Evolutionary conservation across 2,329 filamentous ascomycete genomes (phyloP).

Genomic region (Boeremia exigua): DNA sequence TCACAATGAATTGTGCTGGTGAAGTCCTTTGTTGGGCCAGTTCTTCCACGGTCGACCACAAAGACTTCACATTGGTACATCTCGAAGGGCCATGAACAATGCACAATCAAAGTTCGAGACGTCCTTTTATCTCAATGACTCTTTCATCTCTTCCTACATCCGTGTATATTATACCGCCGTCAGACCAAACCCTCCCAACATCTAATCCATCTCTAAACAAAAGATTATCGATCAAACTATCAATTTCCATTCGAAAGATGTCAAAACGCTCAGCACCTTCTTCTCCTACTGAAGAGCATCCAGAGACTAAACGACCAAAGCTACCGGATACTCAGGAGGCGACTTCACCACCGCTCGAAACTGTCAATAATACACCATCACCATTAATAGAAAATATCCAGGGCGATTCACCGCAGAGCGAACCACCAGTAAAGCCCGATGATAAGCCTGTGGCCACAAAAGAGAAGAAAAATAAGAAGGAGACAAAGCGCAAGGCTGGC

Average conservation of each 20-base stretch:
- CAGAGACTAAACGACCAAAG: not conserved
- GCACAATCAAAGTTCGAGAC: no score
- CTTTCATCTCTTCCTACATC: no score
- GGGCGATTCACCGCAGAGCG: not conserved
- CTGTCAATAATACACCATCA: not conserved
- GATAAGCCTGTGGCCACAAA: not conserved
- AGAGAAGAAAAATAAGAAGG: not conserved
- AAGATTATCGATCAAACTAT: no score
- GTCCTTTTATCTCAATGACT: no score
- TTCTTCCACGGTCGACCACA: no score
- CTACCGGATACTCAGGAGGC: no score
- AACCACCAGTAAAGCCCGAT: not conserved
- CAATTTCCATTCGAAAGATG: not conserved
- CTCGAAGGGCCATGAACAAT: no score
- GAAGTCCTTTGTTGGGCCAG: no score
- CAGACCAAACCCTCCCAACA: not conserved
- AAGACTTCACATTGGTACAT: no score
- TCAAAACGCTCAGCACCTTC: slow-evolving; percentile 2
- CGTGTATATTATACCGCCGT: no score
- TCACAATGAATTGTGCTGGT: no score
- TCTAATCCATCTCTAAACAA: not conserved
- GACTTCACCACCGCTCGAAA: not conserved
- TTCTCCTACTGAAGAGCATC: not conserved
- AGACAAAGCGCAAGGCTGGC: not conserved
- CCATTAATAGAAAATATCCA: no score